phyloP scores from a whole-genome alignment of 306 rosid species.

The Phaseolus lunatus region DNA sequence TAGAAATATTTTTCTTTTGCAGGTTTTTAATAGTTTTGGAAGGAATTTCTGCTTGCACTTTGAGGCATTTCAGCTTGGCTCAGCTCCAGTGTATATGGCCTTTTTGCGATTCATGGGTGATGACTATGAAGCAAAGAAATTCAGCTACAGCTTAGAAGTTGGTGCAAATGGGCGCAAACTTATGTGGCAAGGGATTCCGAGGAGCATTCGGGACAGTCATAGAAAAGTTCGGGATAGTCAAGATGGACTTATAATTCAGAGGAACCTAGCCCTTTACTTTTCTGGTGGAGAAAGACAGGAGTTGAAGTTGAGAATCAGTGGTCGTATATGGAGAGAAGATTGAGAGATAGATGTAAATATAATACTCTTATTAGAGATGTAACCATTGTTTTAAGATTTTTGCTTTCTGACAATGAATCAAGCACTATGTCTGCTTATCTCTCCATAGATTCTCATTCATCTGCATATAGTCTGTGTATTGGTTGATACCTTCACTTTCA shows the following conservation, averaged over 20 bases:
- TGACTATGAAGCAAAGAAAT: slow-evolving; percentile 80
- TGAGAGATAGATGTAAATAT: slow-evolving; percentile 54
- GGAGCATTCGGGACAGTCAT: slow-evolving; percentile 92
- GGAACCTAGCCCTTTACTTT: slow-evolving; percentile 83
- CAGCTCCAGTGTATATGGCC: slow-evolving; percentile 91
- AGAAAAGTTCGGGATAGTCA: slow-evolving; percentile 91
- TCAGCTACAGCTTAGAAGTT: slow-evolving; percentile 92
- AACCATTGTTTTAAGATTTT: slow-evolving; percentile 42
- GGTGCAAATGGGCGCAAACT: slow-evolving; percentile 89
- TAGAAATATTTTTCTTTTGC: slow-evolving; percentile 36
- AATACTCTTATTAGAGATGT: slow-evolving; percentile 12
- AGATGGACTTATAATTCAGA: slow-evolving; percentile 94
- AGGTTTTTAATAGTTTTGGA: slow-evolving; percentile 93
- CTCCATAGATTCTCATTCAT: slow-evolving; percentile 34
- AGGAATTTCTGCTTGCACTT: slow-evolving; percentile 94
- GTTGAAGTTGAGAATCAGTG: slow-evolving; percentile 83
- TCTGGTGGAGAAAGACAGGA: slow-evolving; percentile 87
- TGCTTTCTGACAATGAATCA: slow-evolving; percentile 43
- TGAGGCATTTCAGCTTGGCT: slow-evolving; percentile 87
- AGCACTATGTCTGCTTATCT: slow-evolving; percentile 36
- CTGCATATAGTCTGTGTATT: slow-evolving; percentile 22
- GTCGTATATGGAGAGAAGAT: slow-evolving; percentile 98
- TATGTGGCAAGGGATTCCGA: slow-evolving; percentile 92
- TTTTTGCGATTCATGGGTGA: slow-evolving; percentile 95
- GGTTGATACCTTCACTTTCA: not conserved